phyloP scores from a whole-genome alignment of 768 basidiomycete species.

The Psilocybe subaeruginosa region DNA sequence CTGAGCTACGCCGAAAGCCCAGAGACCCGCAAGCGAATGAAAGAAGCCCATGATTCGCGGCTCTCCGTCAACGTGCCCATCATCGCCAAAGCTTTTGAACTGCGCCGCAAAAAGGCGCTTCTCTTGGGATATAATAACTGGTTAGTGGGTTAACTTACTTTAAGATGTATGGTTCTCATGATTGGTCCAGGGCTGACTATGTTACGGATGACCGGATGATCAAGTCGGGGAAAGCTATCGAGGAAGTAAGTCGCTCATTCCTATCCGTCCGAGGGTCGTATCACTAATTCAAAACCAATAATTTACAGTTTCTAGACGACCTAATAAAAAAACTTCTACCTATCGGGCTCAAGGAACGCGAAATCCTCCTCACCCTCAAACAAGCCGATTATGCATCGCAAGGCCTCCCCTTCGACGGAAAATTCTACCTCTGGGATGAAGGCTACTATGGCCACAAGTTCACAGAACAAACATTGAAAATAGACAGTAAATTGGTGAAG shows the following conservation, averaged over 20 bases:
- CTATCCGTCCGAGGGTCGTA: too few relatives aligned
- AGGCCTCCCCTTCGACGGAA: slow-evolving; percentile 65
- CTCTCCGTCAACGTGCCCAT: slow-evolving; percentile 72
- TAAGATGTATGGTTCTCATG: too few relatives aligned
- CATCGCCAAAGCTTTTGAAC: slow-evolving; percentile 64
- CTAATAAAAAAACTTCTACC: slow-evolving; percentile 75
- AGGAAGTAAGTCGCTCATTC: slow-evolving; percentile 42
- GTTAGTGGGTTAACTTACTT: slow-evolving; percentile 24
- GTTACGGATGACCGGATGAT: slow-evolving; percentile 87
- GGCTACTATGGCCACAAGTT: slow-evolving; percentile 71
- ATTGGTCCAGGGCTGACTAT: slow-evolving; percentile 64
- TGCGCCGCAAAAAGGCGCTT: slow-evolving; percentile 70
- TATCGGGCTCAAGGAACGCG: slow-evolving; percentile 68
- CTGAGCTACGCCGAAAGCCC: slow-evolving; percentile 80
- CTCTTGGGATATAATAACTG: slow-evolving; percentile 77
- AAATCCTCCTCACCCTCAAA: slow-evolving; percentile 72
- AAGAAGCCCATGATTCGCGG: slow-evolving; percentile 69
- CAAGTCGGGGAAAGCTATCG: slow-evolving; percentile 66
- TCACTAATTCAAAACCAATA: too few relatives aligned
- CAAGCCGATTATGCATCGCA: slow-evolving; percentile 66
- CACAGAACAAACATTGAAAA: slow-evolving; percentile 65
- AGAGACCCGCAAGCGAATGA: slow-evolving; percentile 67
- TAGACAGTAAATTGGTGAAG: slow-evolving; percentile 81
- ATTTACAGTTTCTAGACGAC: slow-evolving; percentile 72
- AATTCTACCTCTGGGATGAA: slow-evolving; percentile 88